Percentiles rank a stretch among this genome's conserved stretches.
Evolutionary conservation across 208 protist species (phyloP).

Genomic region (Endotrypanum monterogeii): DNA sequence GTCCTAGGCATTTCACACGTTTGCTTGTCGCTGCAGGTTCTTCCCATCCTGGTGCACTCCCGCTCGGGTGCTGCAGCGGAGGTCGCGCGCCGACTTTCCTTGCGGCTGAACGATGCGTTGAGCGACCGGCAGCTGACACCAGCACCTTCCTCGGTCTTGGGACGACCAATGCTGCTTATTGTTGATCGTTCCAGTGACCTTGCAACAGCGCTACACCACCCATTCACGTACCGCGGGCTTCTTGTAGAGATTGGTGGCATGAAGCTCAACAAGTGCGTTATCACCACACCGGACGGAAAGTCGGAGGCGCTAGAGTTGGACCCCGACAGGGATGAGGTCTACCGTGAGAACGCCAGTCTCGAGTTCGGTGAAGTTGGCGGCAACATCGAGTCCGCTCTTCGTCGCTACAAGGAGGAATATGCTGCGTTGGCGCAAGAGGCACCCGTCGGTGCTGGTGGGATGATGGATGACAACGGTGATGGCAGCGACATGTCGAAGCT

Average conservation of each 20-base stretch:
- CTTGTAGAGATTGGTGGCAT: slow-evolving; percentile 80
- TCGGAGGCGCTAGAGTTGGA: slow-evolving; percentile 81
- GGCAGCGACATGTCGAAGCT: slow-evolving; percentile 76
- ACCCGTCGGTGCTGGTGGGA: slow-evolving; percentile 34
- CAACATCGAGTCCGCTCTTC: slow-evolving; percentile 67
- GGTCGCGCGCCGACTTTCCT: slow-evolving; percentile 69
- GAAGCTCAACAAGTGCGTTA: slow-evolving; percentile 79
- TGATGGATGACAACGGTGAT: slow-evolving; percentile 36
- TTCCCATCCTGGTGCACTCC: slow-evolving; percentile 85
- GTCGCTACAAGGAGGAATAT: slow-evolving; percentile 78
- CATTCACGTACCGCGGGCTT: slow-evolving; percentile 88
- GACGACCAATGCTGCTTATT: slow-evolving; percentile 82
- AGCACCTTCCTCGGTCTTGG: slow-evolving; percentile 53
- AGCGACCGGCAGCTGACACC: slow-evolving; percentile 69
- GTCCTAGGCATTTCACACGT: slow-evolving; percentile 84
- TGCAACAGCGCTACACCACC: slow-evolving; percentile 83
- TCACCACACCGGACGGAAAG: slow-evolving; percentile 53
- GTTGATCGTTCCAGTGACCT: slow-evolving; percentile 83
- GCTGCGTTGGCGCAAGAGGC: slow-evolving; percentile 51
- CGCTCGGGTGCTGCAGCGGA: slow-evolving; percentile 78
- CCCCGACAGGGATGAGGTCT: slow-evolving; percentile 84
- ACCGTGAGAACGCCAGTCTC: slow-evolving; percentile 55
- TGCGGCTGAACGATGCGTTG: slow-evolving; percentile 72
- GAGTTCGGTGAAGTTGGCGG: slow-evolving; percentile 79
- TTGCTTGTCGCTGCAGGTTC: slow-evolving; percentile 74